phyloP scores from a whole-genome alignment of 1,284 basidiomycete genomes.

The Moesziomyces sp. region DNA sequence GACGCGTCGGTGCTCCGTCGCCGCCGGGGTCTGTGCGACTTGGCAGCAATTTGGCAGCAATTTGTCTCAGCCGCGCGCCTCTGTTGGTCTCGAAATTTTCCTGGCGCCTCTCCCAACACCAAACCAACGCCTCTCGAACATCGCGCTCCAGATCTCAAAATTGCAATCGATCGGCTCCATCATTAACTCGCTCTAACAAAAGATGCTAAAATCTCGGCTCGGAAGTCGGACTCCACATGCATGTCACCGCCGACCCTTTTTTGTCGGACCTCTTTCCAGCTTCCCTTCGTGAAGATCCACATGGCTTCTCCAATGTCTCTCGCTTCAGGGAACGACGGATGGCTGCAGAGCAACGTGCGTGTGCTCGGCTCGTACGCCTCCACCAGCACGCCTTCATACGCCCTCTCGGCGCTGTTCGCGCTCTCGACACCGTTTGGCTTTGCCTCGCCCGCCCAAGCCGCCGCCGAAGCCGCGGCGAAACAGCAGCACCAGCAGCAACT shows the following conservation, averaged over 20 bases:
- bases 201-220: no score
- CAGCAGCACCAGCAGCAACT: conserved; percentile 27
- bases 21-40: neutral
- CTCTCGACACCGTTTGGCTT: conserved; percentile 57
- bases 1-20: conserved; percentile 14
- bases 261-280: no score
- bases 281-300: no score
- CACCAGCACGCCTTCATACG: conserved; percentile 44
- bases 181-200: no score
- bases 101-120: no score
- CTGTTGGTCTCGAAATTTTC: conserved; percentile 14
- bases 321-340: conserved; percentile 2
- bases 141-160: no score
- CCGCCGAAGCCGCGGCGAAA: conserved; percentile 33
- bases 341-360: conserved; percentile 24
- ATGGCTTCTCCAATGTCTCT: no score
- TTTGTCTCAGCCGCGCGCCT: conserved; percentile 16
- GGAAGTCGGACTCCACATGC: no score
- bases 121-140: no score
- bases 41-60: no score
- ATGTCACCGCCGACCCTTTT: no score
- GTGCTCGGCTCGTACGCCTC: conserved; percentile 37
- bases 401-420: conserved; percentile 44
- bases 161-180: no score
- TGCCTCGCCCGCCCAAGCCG: conserved; percentile 41